phyloP scores from a whole-genome alignment of 1,139 yeast species.

The Zygosaccharomyces sapae region DNA sequence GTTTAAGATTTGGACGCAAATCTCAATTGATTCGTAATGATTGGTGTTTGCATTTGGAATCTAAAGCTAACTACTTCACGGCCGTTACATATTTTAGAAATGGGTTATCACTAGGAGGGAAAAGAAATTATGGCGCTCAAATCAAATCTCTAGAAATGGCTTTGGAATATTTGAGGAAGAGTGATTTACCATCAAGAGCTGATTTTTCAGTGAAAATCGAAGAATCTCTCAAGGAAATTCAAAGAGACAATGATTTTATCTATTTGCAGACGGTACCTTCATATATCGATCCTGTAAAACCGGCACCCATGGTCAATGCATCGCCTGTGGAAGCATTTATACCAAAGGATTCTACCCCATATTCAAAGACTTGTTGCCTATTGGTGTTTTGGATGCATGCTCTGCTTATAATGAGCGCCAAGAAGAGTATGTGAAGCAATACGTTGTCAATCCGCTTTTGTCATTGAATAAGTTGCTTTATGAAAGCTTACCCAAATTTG shows the following conservation, averaged over 20 bases:
- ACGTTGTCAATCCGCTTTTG: constrained; percentile 50
- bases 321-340: constrained; percentile 40
- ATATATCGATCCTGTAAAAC: constrained; percentile 44
- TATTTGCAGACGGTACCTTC: constrained; percentile 65
- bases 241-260: constrained; percentile 76
- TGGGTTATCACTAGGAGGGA: constrained; percentile 48
- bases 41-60: constrained; percentile 64
- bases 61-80: constrained; percentile 49
- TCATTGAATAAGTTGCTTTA: constrained; percentile 47
- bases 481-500: constrained; percentile 16
- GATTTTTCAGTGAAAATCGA: constrained; percentile 45
- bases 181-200: constrained; percentile 43
- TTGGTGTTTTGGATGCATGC: constrained; percentile 59
- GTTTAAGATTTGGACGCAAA: constrained; percentile 44
- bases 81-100: constrained; percentile 68
- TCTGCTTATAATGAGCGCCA: constrained; percentile 68
- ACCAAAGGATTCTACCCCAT: constrained; percentile 30
- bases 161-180: constrained; percentile 43
- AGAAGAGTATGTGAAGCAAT: constrained; percentile 49
- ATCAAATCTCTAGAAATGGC: constrained; percentile 35
- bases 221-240: constrained; percentile 51
- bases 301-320: constrained; percentile 57
- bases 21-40: constrained; percentile 55
- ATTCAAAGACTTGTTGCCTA: constrained; percentile 62
- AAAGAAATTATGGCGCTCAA: constrained; percentile 57